These are phyloP conservation scores for Fraxinus paxiana DNA, from an alignment of 305 asterid species.

Conservation along the genomic window DNA sequence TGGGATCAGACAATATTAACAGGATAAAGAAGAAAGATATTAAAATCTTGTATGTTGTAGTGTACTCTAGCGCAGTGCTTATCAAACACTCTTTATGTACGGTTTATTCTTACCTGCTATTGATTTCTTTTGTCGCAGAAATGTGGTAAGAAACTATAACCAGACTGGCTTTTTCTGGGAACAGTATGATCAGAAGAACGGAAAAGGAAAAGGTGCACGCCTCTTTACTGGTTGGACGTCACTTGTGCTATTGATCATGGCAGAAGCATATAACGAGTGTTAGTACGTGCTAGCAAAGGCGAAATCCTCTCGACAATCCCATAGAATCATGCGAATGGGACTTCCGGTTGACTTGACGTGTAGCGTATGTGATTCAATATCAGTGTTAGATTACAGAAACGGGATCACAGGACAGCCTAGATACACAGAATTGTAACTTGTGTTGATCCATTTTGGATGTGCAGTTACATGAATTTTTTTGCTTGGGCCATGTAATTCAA, in stretches of 20 bases:
- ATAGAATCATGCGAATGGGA: not conserved
- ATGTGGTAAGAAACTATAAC: constrained; percentile 64
- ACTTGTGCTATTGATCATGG: constrained; percentile 71
- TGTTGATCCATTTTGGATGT: not conserved
- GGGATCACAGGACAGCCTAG: not conserved
- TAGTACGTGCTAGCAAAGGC: constrained; percentile 22
- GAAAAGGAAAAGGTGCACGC: constrained; percentile 87
- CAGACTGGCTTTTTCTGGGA: constrained; percentile 90
- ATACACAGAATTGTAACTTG: not conserved
- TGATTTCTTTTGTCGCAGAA: constrained; percentile 43
- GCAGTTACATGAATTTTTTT: not conserved
- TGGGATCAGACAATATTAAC: not conserved
- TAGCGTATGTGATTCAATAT: not conserved
- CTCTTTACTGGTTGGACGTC: constrained; percentile 90
- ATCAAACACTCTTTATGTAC: not conserved
- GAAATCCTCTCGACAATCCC: not conserved
- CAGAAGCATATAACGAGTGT: constrained; percentile 61
- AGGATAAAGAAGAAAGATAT: not conserved
- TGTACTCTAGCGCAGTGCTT: not conserved
- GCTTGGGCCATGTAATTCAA: not conserved
- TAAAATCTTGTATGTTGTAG: not conserved
- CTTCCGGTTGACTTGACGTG: not conserved
- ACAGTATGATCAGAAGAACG: constrained; percentile 85
- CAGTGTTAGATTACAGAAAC: not conserved
- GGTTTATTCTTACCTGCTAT: not conserved